phyloP scores from a whole-genome alignment of 2,329 filamentous ascomycete species.

The Myriosclerotinia curreyana region DNA sequence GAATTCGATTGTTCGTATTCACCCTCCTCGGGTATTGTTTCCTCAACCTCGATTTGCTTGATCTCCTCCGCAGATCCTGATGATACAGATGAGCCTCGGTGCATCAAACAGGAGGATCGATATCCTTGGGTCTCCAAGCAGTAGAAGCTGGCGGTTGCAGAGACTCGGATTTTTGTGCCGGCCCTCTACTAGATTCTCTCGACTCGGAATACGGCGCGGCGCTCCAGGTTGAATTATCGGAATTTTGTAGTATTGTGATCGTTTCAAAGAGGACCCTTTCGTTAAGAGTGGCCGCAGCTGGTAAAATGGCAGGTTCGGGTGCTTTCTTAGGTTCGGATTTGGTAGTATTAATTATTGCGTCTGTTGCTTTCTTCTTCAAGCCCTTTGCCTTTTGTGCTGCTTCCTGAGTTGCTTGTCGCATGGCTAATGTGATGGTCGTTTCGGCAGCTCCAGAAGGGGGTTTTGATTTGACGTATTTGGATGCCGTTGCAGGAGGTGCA shows the following conservation, averaged over 20 bases:
- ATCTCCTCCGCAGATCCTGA: conserved; percentile 34
- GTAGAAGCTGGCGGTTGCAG: conserved; percentile 35
- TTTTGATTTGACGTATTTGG: conserved; percentile 25
- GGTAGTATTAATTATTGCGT: conserved; percentile 28
- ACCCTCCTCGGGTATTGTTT: conserved; percentile 38
- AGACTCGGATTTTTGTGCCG: conserved; percentile 27
- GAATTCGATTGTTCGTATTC: conserved; percentile 28
- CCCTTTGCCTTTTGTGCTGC: conserved; percentile 63
- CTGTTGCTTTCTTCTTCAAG: conserved; percentile 44
- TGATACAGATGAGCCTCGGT: conserved; percentile 31
- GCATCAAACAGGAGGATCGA: conserved; percentile 26
- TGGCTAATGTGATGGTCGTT: conserved; percentile 43
- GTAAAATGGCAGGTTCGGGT: conserved; percentile 23
- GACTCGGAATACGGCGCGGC: conserved; percentile 10
- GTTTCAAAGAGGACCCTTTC: conserved; percentile 23
- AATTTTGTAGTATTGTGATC: conserved; percentile 33
- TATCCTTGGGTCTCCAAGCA: conserved; percentile 35
- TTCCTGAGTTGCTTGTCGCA: conserved; percentile 60
- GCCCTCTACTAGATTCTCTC: conserved; percentile 13
- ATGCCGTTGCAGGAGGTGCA: conserved; percentile 27
- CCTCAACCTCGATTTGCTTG: conserved; percentile 34
- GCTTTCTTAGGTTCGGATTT: conserved; percentile 26
- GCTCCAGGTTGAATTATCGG: conserved; percentile 37
- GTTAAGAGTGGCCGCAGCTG: conserved; percentile 23
- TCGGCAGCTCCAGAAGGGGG: conserved; percentile 28